These are phyloP conservation scores for Peronospora farinosa DNA, from an alignment of 352 stramenopile genomes.

Conservation along the genomic window DNA sequence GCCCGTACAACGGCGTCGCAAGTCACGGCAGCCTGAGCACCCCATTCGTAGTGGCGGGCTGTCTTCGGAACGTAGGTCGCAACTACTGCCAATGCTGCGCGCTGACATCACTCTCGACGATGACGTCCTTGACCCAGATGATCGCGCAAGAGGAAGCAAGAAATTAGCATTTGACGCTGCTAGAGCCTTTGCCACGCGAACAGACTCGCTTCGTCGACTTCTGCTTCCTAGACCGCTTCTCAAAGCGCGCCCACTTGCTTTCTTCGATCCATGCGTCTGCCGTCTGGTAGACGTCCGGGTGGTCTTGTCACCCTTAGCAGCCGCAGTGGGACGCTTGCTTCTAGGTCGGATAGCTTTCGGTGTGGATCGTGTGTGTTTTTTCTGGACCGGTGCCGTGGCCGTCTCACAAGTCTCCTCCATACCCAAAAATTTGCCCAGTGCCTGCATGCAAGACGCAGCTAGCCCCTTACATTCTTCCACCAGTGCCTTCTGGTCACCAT, in stretches of 20 bases:
- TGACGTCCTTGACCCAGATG: conserved; percentile 14
- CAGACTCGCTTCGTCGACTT: conserved; percentile 24
- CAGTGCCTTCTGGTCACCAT: conserved; percentile 37
- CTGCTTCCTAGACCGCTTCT: conserved; percentile 14
- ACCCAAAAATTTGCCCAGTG: conserved; percentile 55
- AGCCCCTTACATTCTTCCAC: conserved; percentile 61
- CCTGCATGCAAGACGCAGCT: conserved; percentile 50
- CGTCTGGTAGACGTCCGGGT: conserved; percentile 12
- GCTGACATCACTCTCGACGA: conserved; percentile 19
- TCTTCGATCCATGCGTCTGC: conserved; percentile 14
- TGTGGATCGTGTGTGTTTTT: conserved; percentile 12
- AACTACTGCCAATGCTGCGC: conserved; percentile 14
- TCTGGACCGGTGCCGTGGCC: background rate
- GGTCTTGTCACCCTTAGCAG: conserved; percentile 8
- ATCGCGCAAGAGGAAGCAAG: conserved; percentile 7
- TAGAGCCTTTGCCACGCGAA: conserved; percentile 29
- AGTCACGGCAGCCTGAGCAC: conserved; percentile 56
- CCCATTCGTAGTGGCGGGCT: conserved; percentile 46
- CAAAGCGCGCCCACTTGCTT: conserved; percentile 5
- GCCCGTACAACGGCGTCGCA: conserved; percentile 50
- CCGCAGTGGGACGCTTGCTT: conserved; percentile 8
- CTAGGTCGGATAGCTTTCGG: conserved; percentile 13
- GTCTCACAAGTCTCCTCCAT: conserved; percentile 18
- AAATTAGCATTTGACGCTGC: conserved; percentile 16
- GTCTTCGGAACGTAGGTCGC: conserved; percentile 7